Base-by-base conservation (phyloP, 2,329 filamentous ascomycete species). In the Zasmidium citrigriseum region DNA sequence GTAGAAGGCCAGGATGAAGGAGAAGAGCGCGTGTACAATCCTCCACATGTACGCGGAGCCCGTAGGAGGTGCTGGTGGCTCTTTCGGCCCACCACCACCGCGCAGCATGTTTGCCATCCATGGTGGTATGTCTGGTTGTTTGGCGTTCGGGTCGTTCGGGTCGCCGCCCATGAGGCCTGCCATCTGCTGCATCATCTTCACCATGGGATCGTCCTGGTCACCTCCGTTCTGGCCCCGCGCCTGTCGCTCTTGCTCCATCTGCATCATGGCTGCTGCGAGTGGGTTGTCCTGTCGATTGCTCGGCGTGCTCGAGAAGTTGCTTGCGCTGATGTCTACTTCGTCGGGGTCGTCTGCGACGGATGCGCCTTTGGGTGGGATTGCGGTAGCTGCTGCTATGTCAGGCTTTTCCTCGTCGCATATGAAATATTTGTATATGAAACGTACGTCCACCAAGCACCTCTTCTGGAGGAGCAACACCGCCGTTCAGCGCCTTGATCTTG, bases 401-500 rank as follows among this genome's bases (percentile, higher is more conserved):
- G 55, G 41, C 24, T 16, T 20, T n/a, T 24, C 22, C 38, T 27
- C 5, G 34, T 16, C 10, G n/a, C 7, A 14, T 22, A 41, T 14
- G 16, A 9, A n/a, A n/a, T n/a, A 20, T 20, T 20, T 16, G 16
- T 25, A 23, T 20, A 24, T 38, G n/a, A 27, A 10, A 52, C 50
- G 29, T 52, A 64, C 62, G 68, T 38, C 68, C 69, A 52, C 69
- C 69, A 0, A 72, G 63, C 25, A 67, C 67, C 53, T 72, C 70
- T 10, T 65, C 67, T 9, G 69, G 68, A 11, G 70, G 70, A 38
- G 69, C 70, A 16, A 72, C 62, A 29, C 70, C 70, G 55, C 70
- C 87, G 56, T 86, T 87, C 23, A 91, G 76, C 1, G 87, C 86
- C 12, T 88, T 90, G 73, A 95, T 95, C 73, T 84, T 89, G 68